Percentiles rank a stretch among this genome's conserved stretches.
These are phyloP conservation scores for Melaleuca quinquenervia DNA, from an alignment of 345 rosid species.

Conservation along the genomic window DNA sequence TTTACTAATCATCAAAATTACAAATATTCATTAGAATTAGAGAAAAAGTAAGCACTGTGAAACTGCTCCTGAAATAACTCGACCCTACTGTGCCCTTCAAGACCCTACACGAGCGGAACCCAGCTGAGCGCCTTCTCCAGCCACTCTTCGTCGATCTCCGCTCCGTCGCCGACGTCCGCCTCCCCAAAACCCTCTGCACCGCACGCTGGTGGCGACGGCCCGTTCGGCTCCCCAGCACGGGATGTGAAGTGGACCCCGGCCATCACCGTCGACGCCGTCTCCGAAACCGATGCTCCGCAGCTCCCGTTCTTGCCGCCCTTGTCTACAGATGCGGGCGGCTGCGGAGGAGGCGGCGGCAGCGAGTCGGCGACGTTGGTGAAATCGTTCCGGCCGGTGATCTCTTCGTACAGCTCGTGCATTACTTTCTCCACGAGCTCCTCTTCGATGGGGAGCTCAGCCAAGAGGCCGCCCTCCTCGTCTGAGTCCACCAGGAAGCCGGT, in stretches of 20 bases:
- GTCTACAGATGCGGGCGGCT: background rate
- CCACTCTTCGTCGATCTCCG: background rate
- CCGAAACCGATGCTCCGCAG: background rate
- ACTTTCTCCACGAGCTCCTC: constrained; percentile 33
- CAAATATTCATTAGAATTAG: background rate
- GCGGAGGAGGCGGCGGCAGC: background rate
- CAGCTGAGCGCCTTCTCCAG: background rate
- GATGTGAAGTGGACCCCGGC: background rate
- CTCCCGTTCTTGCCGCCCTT: background rate
- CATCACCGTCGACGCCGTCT: background rate
- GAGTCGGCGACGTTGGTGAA: background rate
- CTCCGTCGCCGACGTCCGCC: background rate
- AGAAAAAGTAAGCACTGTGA: background rate
- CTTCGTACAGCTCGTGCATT: constrained; percentile 34
- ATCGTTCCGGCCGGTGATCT: constrained; percentile 5
- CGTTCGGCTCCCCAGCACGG: background rate
- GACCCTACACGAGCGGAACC: background rate
- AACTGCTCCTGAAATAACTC: background rate
- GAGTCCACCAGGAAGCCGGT: constrained; percentile 9
- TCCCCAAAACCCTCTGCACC: background rate
- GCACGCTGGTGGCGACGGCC: background rate
- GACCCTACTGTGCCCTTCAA: background rate
- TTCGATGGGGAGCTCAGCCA: constrained; percentile 7
- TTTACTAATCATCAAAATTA: background rate
- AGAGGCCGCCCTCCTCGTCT: constrained; percentile 5